Evolutionary conservation across 108 stramenopile genomes (phyloP).

Genomic region (Poteriospumella lacustris): DNA sequence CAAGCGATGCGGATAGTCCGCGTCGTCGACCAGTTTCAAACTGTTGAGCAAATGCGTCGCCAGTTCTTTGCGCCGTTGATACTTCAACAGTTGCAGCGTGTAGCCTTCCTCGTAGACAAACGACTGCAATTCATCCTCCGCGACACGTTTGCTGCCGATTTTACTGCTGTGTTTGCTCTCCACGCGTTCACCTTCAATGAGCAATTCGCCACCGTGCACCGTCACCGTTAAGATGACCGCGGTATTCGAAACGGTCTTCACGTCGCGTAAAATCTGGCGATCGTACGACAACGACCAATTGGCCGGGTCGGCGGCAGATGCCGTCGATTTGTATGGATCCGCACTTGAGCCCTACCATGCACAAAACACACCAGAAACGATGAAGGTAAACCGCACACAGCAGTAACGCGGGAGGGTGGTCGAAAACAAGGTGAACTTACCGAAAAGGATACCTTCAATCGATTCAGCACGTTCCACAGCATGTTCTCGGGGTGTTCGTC

Average conservation of each 20-base stretch:
- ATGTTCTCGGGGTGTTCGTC: not conserved
- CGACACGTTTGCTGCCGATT: not conserved
- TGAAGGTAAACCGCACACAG: too few relatives aligned
- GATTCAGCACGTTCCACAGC: constrained; percentile 7
- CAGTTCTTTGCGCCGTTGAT: not conserved
- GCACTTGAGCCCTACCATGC: not conserved
- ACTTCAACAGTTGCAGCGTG: not conserved
- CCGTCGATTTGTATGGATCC: not conserved
- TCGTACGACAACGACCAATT: constrained; percentile 20
- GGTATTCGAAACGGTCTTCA: not conserved
- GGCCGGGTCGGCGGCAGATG: too few relatives aligned
- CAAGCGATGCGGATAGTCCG: not conserved
- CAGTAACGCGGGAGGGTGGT: too few relatives aligned
- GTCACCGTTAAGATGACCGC: not conserved
- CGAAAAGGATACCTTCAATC: too few relatives aligned
- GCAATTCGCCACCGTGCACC: not conserved
- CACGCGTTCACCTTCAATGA: not conserved
- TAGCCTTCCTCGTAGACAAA: constrained; percentile 2
- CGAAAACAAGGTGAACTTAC: too few relatives aligned
- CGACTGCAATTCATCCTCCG: not conserved
- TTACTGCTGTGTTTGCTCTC: not conserved
- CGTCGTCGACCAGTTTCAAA: not conserved
- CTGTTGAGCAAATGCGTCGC: not conserved
- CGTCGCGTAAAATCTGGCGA: not conserved
- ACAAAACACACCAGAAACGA: too few relatives aligned